Evolutionary conservation across 2,329 filamentous ascomycete species (phyloP).

Genomic region (Colletotrichum destructivum): DNA sequence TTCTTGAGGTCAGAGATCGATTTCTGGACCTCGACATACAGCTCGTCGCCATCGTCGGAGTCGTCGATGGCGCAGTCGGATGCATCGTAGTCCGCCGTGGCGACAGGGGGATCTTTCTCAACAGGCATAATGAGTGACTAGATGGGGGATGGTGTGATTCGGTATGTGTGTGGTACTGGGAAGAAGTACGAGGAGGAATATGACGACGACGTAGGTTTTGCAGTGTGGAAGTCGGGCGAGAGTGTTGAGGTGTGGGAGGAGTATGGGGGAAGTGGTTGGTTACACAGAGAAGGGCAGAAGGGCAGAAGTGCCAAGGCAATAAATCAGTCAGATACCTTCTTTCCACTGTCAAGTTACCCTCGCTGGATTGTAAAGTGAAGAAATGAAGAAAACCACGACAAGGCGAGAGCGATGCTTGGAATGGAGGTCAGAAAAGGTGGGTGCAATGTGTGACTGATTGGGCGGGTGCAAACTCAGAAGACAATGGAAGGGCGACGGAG

Average conservation of each 20-base stretch:
- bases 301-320: too few relatives aligned
- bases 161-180: not conserved
- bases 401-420: not conserved
- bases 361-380: constrained; percentile 1
- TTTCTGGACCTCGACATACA: constrained; percentile 55
- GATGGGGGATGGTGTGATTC: not conserved
- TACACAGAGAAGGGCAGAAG: constrained; percentile 20
- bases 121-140: constrained; percentile 23
- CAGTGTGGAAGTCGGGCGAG: not conserved
- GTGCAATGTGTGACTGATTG: not conserved
- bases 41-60: constrained; percentile 56
- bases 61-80: constrained; percentile 56
- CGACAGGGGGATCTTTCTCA: constrained; percentile 21
- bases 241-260: not conserved
- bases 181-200: not conserved
- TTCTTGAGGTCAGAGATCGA: constrained; percentile 58
- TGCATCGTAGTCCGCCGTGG: not conserved
- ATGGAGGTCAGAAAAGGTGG: constrained; percentile 7
- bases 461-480: not conserved
- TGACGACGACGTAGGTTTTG: not conserved
- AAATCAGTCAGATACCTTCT: not conserved
- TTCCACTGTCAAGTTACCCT: constrained; percentile 5
- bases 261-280: constrained; percentile 9
- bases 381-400: not conserved
- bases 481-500: constrained; percentile 6